phyloP scores from a whole-genome alignment of 345 rosid species.

The Rubroshorea leprosula region DNA sequence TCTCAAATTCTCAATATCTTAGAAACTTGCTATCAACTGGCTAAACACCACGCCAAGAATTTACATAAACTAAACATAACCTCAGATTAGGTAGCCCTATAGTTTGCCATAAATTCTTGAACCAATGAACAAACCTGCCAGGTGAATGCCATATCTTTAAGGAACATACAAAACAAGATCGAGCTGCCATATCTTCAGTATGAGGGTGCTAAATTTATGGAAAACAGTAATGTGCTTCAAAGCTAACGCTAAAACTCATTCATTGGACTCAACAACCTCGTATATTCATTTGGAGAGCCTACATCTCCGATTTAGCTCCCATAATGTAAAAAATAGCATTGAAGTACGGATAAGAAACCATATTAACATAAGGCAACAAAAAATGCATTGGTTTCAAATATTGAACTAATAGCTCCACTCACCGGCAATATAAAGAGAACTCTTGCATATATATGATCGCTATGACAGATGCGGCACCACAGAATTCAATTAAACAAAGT shows the following conservation, averaged over 20 bases:
- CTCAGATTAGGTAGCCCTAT: too few relatives aligned
- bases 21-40: not conserved
- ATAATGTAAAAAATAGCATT: too few relatives aligned
- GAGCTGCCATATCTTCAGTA: not conserved
- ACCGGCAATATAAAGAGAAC: not conserved
- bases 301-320: too few relatives aligned
- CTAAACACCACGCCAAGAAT: not conserved
- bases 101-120: too few relatives aligned
- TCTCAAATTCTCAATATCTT: too few relatives aligned
- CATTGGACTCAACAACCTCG: not conserved
- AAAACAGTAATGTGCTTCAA: too few relatives aligned
- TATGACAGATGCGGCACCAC: too few relatives aligned
- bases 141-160: not conserved
- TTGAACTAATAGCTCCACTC: not conserved
- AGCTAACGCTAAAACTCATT: not conserved
- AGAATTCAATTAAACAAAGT: not conserved
- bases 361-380: too few relatives aligned
- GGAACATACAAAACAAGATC: not conserved
- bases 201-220: too few relatives aligned
- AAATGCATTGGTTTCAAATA: too few relatives aligned
- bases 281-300: not conserved
- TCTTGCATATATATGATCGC: not conserved
- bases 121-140: not conserved
- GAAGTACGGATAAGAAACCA: too few relatives aligned
- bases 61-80: not conserved